These are phyloP conservation scores for Pseudozyma flocculosa DNA, from an alignment of 1,284 basidiomycete genomes.

Conservation along the genomic window DNA sequence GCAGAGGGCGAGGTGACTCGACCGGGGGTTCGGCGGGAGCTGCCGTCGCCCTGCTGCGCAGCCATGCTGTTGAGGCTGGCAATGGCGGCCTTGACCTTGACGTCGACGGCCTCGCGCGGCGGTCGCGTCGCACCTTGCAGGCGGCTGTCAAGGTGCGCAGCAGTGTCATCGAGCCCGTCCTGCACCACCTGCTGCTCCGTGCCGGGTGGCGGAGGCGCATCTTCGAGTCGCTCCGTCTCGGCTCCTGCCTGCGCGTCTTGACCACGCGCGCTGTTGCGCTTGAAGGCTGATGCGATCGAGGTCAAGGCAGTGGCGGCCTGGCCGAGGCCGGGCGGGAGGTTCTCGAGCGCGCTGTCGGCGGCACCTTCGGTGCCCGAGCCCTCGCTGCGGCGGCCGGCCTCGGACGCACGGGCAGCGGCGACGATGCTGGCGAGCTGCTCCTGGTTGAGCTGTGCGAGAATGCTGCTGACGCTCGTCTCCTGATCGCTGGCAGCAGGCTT, in stretches of 20 bases:
- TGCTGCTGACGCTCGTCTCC: constrained; percentile 30
- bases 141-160: too few relatives aligned
- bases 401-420: constrained; percentile 40
- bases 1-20: constrained; percentile 4
- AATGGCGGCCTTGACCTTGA: constrained; percentile 44
- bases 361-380: constrained; percentile 1
- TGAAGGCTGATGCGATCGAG: constrained; percentile 45
- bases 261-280: constrained; percentile 26
- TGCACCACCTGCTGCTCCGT: constrained; percentile 13
- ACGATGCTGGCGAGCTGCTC: constrained; percentile 53
- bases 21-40: constrained; percentile 14
- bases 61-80: constrained; percentile 46
- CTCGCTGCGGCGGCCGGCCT: constrained; percentile 5
- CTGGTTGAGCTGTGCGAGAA: constrained; percentile 46
- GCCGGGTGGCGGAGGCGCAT: constrained; percentile 28
- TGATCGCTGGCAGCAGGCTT: neutral
- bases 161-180: constrained; percentile 5
- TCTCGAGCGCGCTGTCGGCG: constrained; percentile 8
- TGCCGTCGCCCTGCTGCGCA: constrained; percentile 2
- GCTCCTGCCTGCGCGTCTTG: constrained; percentile 3
- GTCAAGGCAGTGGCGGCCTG: constrained; percentile 50
- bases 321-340: constrained; percentile 29
- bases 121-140: too few relatives aligned
- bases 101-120: constrained; percentile 24
- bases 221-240: constrained; percentile 13